Conservation (phyloP, 495 filamentous ascomycete species). For the Podospora sp. region DNA sequence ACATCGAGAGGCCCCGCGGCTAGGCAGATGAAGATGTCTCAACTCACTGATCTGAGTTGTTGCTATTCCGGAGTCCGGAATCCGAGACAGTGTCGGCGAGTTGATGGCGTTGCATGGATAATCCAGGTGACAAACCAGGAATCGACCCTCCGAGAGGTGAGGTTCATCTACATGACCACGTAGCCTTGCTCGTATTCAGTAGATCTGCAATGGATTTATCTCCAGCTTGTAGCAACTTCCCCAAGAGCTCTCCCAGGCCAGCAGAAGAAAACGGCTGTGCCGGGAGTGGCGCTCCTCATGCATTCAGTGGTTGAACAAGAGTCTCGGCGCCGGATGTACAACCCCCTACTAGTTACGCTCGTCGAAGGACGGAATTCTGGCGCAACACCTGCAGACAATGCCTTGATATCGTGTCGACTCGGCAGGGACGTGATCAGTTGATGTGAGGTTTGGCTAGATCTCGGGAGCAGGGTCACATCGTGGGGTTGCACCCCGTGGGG, state of each 20-base stretch:
- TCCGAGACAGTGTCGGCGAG: not conserved
- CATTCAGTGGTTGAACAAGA: too few species aligned
- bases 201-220: not conserved
- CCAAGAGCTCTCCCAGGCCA: not conserved
- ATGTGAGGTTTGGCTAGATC: not conserved
- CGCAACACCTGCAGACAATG: not conserved
- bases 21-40: not conserved
- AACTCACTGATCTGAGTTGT: not conserved
- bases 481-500: not conserved
- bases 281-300: too few species aligned
- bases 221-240: not conserved
- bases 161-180: not conserved
- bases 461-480: not conserved
- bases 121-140: not conserved
- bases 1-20: not conserved
- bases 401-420: not conserved
- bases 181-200: not conserved
- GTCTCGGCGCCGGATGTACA: too few species aligned
- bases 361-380: too few species aligned
- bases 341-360: too few species aligned
- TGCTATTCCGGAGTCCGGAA: not conserved
- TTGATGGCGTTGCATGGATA: not conserved
- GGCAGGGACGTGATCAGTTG: not conserved
- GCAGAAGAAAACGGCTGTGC: too few species aligned
- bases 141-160: not conserved